Base-by-base conservation (phyloP, 148 eudicot species). In the Chenopodium quinoa region DNA sequence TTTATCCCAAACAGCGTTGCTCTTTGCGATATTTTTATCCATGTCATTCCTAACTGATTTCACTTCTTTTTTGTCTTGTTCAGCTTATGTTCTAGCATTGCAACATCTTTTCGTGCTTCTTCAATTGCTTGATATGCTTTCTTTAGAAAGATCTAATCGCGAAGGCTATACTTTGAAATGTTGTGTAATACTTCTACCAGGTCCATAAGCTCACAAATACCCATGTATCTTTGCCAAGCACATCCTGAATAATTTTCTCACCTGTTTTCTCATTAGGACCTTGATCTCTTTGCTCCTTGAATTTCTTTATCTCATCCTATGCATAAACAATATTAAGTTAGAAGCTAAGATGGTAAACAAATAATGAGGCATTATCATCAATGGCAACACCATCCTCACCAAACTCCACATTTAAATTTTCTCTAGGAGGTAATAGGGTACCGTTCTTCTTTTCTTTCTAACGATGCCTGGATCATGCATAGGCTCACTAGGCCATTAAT, bases 131-230 rank as follows among this genome's bases (percentile, higher is more conserved):
- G 34, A 10, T 54, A 19, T 25, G 56, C 47, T 32, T 19, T 34
- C 22, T n/a, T 40, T 7, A 23, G 34, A 25, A 40, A 80, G 77
- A 80, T 80, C 63, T n/a, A 80, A 62, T 23, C 63, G 72, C 8
- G 72, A 80, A 40, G 77, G 77, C 50, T 72, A 60, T 0, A 80
- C 69, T 4, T 32, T 32, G 29, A 73, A 80, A 8, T 73, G 22
- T 73, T 47, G 20, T 23, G 78, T 73, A 4, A 73, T 80, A 20
- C 54, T 79, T 40, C 58, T 79, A 20, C 67, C 81, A 4, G 54
- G 58, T 70, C 75, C 81, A 73, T 80, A 80, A 40, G 71, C 68
- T 44, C 78, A 72, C 29, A 80, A 63, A 29, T 80, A 73, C 9
- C 82, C 78, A 73, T 73, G 62, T 72, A 16, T 80, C 50, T 17